phyloP scores from a whole-genome alignment of 1,284 basidiomycete genomes.

The Pseudozyma pruni region DNA sequence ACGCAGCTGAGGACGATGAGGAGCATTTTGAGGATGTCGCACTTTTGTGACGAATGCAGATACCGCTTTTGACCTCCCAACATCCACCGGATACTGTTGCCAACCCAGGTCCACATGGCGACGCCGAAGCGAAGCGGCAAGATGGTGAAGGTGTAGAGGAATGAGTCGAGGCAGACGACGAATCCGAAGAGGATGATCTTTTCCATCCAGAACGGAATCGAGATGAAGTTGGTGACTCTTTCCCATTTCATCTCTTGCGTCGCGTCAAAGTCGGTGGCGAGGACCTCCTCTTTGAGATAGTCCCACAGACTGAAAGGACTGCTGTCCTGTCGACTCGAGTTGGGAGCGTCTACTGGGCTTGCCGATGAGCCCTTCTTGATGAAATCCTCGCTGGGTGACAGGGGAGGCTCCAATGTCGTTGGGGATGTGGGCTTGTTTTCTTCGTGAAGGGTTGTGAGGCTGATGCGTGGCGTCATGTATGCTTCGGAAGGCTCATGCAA shows the following conservation, averaged over 20 bases:
- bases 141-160: conserved; percentile 97
- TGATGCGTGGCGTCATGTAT: conserved; percentile 27
- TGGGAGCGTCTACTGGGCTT: neutral
- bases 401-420: neutral
- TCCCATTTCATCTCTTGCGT: conserved; percentile 96
- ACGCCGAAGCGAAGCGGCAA: conserved; percentile 80
- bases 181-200: conserved; percentile 96
- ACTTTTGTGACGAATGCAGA: conserved; percentile 78
- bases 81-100: conserved; percentile 51
- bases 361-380: neutral
- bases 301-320: conserved; percentile 80
- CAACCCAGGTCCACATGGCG: conserved; percentile 57
- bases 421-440: neutral
- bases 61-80: conserved; percentile 47
- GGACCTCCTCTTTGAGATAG: conserved; percentile 80
- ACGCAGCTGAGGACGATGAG: conserved; percentile 81
- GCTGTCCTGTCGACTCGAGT: conserved; percentile 5
- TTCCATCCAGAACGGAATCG: conserved; percentile 90
- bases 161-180: conserved; percentile 93
- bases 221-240: conserved; percentile 95
- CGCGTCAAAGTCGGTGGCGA: conserved; percentile 90
- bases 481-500: conserved; percentile 14
- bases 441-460: conserved; percentile 22
- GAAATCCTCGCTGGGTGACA: neutral
- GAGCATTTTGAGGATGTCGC: conserved; percentile 83